Conservation (phyloP, 2,329 filamentous ascomycete species). For the Aspergillus amoenus region DNA sequence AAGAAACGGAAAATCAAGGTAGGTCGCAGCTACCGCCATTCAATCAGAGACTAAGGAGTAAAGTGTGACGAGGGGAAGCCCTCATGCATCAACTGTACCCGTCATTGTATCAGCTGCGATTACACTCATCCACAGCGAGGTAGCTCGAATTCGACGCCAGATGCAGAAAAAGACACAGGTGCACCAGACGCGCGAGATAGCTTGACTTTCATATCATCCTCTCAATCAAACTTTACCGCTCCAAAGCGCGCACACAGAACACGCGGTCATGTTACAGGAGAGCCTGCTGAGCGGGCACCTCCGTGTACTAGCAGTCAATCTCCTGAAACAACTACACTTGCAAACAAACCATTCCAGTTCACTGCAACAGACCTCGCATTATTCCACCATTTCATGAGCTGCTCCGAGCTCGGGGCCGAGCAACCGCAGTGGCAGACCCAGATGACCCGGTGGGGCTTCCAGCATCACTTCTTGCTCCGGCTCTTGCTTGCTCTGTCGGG, state of each 20-base stretch:
- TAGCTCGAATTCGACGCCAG: neutral
- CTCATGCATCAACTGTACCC: neutral
- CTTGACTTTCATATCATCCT: neutral
- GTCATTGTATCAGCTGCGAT: neutral
- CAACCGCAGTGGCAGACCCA: neutral
- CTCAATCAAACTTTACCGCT: neutral
- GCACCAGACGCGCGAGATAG: neutral
- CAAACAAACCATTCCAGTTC: slow-evolving; percentile 13
- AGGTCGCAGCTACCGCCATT: neutral
- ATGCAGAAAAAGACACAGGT: neutral
- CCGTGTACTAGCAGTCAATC: no score
- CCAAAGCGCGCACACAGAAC: neutral
- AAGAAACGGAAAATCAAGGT: slow-evolving; percentile 18
- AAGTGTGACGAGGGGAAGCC: neutral
- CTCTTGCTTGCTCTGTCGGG: slow-evolving; percentile 14
- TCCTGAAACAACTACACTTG: neutral
- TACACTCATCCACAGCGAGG: neutral
- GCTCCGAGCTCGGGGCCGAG: slow-evolving; percentile 5
- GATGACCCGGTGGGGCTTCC: slow-evolving; percentile 10
- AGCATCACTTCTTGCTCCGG: slow-evolving; percentile 14
- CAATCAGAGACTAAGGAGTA: neutral
- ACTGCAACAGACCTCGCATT: slow-evolving; percentile 15
- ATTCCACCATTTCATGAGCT: slow-evolving; percentile 16
- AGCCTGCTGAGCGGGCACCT: neutral
- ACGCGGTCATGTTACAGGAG: neutral